Evolutionary conservation across 148 eudicot genomes (phyloP).

Genomic region (Agrostemma githago): DNA sequence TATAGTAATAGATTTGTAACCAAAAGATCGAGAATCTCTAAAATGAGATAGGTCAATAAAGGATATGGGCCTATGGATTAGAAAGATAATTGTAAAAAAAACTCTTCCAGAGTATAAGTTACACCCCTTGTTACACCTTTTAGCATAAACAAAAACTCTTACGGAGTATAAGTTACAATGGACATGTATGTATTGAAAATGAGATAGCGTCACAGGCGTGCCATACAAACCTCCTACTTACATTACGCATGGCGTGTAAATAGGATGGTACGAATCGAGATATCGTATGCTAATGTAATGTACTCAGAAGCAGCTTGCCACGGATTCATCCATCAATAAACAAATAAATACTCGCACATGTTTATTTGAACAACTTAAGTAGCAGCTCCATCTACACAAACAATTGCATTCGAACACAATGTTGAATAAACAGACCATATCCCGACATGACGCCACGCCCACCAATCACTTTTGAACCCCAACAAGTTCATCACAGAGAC

Average conservation of each 20-base stretch:
- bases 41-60: too few species aligned
- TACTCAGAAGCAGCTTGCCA: neutral
- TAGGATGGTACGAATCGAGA: too few species aligned
- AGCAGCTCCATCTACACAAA: constrained; percentile 9
- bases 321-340: neutral
- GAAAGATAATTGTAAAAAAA: too few species aligned
- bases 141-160: too few species aligned
- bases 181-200: too few species aligned
- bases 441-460: constrained; percentile 11
- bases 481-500: constrained; percentile 31
- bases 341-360: neutral
- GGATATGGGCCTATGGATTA: neutral
- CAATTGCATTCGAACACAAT: constrained; percentile 9
- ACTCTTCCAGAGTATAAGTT: too few species aligned
- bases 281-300: too few species aligned
- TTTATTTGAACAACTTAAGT: neutral
- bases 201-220: too few species aligned
- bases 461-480: constrained; percentile 15
- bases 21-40: too few species aligned
- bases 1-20: too few species aligned
- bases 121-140: too few species aligned
- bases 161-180: too few species aligned
- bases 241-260: neutral
- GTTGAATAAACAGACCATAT: constrained; percentile 18
- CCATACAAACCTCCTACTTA: neutral